A percentile compares a stretch with the other conserved stretches of the same genome.
Evolutionary conservation across 2,329 filamentous ascomycete genomes (phyloP).

Genomic region (Aspergillus pseudoterreus): DNA sequence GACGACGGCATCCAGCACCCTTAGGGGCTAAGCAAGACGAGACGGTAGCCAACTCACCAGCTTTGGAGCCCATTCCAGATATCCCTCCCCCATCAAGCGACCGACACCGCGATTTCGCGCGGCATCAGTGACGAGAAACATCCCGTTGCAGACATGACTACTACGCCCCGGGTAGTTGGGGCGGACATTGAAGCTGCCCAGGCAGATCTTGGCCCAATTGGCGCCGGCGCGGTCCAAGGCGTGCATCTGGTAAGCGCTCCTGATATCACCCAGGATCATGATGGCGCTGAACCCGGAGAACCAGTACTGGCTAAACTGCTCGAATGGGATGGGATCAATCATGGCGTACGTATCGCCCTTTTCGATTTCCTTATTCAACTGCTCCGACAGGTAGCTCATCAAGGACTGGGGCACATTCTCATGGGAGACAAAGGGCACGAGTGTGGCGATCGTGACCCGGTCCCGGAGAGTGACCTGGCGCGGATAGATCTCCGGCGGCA

Average conservation of each 20-base stretch:
- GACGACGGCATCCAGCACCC: too few species aligned
- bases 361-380: constrained; percentile 86
- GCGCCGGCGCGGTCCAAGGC: constrained; percentile 50
- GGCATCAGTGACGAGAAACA: constrained; percentile 70
- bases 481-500: constrained; percentile 67
- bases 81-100: constrained; percentile 70
- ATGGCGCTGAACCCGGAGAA: constrained; percentile 86
- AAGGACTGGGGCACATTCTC: constrained; percentile 72
- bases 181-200: constrained; percentile 92
- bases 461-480: constrained; percentile 79
- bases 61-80: constrained; percentile 72
- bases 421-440: constrained; percentile 76
- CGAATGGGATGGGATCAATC: constrained; percentile 69
- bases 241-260: constrained; percentile 54
- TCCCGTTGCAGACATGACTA: constrained; percentile 79
- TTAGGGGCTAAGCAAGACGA: too few species aligned
- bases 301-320: constrained; percentile 79
- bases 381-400: constrained; percentile 72
- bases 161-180: constrained; percentile 89
- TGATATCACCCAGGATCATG: constrained; percentile 77
- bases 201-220: constrained; percentile 76
- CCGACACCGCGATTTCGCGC: constrained; percentile 71
- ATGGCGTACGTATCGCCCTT: constrained; percentile 91
- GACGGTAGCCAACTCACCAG: constrained; percentile 37
- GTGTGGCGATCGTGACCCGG: constrained; percentile 75